phyloP scores from a whole-genome alignment of 495 filamentous ascomycete species.

The Clohesyomyces aquaticus region DNA sequence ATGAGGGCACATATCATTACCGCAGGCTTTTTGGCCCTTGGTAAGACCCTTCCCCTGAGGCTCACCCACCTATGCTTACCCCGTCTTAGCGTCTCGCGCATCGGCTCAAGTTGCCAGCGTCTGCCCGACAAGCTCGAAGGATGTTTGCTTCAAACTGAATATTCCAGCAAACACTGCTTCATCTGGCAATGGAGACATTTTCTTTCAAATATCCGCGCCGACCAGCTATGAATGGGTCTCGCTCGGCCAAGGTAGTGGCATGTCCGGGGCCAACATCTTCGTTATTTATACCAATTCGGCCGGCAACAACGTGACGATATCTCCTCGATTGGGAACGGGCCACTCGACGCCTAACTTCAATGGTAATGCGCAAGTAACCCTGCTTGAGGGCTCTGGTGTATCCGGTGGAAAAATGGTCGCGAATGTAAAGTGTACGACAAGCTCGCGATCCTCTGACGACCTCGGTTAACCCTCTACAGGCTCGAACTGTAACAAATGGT shows the following conservation, averaged over 20 bases:
- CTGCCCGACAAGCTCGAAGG: conserved; percentile 34
- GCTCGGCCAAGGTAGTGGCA: conserved; percentile 47
- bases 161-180: conserved; percentile 45
- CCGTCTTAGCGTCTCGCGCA: conserved; percentile 24
- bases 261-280: conserved; percentile 48
- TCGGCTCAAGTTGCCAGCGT: conserved; percentile 34
- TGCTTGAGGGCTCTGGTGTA: conserved; percentile 48
- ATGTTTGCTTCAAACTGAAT: conserved; percentile 47
- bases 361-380: conserved; percentile 39
- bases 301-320: conserved; percentile 49
- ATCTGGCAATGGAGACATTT: conserved; percentile 48
- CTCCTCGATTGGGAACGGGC: conserved; percentile 41
- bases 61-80: conserved; percentile 9
- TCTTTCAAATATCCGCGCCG: conserved; percentile 48
- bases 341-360: conserved; percentile 41
- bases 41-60: conserved; percentile 4
- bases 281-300: conserved; percentile 45
- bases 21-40: conserved; percentile 28
- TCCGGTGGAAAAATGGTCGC: conserved; percentile 47
- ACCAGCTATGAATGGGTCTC: conserved; percentile 46
- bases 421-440: conserved; percentile 46
- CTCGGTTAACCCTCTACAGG: conserved; percentile 43
- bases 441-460: not conserved
- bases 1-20: conserved; percentile 9
- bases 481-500: conserved; percentile 62